Evolutionary conservation across 2,329 filamentous ascomycete genomes (phyloP), one percentile per base, ranked within the genome.

Genomic region (Talaromyces sp.): DNA sequence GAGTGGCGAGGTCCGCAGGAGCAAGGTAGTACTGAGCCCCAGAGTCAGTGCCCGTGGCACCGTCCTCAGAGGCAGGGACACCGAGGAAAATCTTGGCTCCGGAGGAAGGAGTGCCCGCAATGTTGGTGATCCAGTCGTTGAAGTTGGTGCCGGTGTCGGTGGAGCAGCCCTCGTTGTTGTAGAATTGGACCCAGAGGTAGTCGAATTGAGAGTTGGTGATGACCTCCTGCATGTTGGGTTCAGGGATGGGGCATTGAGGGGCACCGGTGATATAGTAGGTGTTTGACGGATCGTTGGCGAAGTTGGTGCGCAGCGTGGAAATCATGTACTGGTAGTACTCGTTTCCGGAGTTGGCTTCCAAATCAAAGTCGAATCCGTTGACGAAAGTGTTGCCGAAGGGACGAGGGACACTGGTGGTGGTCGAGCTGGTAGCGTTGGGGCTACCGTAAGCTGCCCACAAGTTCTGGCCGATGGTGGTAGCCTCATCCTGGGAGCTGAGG

Each of bases 111-210:
- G 74, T 76, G 9, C 50, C 56, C 60, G 72, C 66, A 37, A 81
- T 75, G 59, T 73, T 70, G n/a, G 67, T 33, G 2, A 76, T 73
- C 80, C 83, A 85, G 5, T 70, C 69, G 40, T 78, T 74, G 65
- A 79, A 82, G 62, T 79, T 81, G 68, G 83, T 83, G 3, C 67
- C 63, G 14, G 64, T 66, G 31, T 64, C 71, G 21, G 83, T 82
- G 62, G 81, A 83, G 73, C 83, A 86, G 2, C 67, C 56, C 11
- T 71, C 66, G 1, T 80, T 84, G 74, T 84, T 84, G 74, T 84
- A 85, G 71, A 83, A 84, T 65, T 84, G 83, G 39, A 83, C 75
- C 72, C 81, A 84, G 65, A 85, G 67, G 67, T 82, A 83, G 69
- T 85, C 83, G 67, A 84, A 83, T 9, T 66, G 64, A 8, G 80